Evolutionary conservation across 352 stramenopile genomes (phyloP), one percentile per base, ranked within the genome.

Genomic region (Phytophthora pistaciae): DNA sequence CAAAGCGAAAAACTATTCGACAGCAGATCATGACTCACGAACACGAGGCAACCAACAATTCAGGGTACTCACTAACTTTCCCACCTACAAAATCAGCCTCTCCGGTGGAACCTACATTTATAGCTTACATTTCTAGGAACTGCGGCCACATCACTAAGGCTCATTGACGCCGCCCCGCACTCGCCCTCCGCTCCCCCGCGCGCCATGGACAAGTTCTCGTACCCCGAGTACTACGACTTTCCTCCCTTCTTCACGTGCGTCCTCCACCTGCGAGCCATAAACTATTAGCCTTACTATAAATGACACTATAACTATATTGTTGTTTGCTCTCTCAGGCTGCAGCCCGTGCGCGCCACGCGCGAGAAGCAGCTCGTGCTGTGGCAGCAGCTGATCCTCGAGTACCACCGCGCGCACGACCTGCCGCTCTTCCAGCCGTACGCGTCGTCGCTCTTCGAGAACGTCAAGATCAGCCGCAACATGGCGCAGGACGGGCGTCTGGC

Each of bases 331-430:
- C 29, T 36, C 27, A 93, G 85, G 3, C 74, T 96, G 56, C 89
- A 96, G 66, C 89, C 89, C 40, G 86, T 96, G 67, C 89, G 89
- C 8, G 85, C 82, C 31, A 96, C 89, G 40, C 84, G 89, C 40
- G 89, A 96, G 79, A 96, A 96, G 78, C 89, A 96, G 72, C 80
- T 96, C 64, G 82, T 93, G 61, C 77, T 96, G 38, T 96, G 89
- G 89, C 90, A 94, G 82, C 82, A 94, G 74, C 78, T 96, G 29
- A 84, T 96, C 38, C 80, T 96, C 20, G 87, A 96, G 72, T 94
- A 91, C 72, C 89, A 96, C 68, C 88, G 87, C 64, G 80, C 83
- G 60, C 79, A 93, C 63, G 81, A 76, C n/a, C 75, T 88, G 59
- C 86, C 85, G 29, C 67, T 94, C 20, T 89, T 96, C 61, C 84